These are phyloP conservation scores for Heritiera fomes DNA, from an alignment of 345 rosid species.

Conservation along the genomic window DNA sequence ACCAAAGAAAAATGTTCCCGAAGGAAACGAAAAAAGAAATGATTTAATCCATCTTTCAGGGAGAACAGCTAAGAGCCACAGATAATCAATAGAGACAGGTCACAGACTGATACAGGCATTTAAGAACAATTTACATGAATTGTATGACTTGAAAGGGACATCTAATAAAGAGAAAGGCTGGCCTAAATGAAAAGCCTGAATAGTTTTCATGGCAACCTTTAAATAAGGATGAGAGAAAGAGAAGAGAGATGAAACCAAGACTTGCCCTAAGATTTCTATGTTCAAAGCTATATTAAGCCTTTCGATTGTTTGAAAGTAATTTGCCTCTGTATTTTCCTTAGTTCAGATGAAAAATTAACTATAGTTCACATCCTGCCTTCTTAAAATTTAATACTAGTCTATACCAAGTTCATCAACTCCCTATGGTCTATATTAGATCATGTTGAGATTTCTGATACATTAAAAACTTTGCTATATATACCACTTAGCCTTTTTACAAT, in stretches of 20 bases:
- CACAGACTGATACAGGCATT: neutral
- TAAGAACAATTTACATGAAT: neutral
- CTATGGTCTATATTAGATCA: no score
- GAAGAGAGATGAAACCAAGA: neutral
- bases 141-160: neutral
- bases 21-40: neutral
- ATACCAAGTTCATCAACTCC: neutral
- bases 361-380: neutral
- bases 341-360: neutral
- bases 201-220: neutral
- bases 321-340: neutral
- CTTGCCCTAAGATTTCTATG: neutral
- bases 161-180: neutral
- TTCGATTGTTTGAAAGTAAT: neutral
- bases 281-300: neutral
- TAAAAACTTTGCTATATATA: no score
- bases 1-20: no score
- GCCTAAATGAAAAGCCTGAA: neutral
- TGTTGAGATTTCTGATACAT: no score
- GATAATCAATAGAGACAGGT: neutral
- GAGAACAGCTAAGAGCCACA: neutral
- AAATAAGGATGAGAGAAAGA: neutral
- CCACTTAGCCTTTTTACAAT: no score
- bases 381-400: no score
- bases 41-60: neutral